Base-by-base conservation (phyloP, 2,329 filamentous ascomycete species). In the Ceratocystis eucalypticola region DNA sequence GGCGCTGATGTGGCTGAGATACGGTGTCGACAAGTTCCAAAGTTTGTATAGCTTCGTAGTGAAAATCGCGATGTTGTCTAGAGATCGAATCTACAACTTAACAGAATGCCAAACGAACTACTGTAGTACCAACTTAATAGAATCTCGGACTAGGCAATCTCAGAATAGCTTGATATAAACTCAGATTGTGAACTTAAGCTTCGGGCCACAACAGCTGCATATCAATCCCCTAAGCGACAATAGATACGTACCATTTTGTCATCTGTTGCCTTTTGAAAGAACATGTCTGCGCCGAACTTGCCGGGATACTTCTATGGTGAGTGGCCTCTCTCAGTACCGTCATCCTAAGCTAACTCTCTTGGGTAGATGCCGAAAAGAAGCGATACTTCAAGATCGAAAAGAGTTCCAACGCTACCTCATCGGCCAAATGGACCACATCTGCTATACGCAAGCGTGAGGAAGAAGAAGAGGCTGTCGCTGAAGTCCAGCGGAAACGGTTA, bases 361-460 rank as follows among this genome's bases (percentile, higher is more conserved):
- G 28, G 41, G 6, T 65, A 84, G 83, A 85, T 68, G 64, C 74
- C 15, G 79, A 79, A 55, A 88, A 84, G 73, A 80, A 80, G 46
- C 86, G 83, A 69, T 89, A 88, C 71, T 89, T 88, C 74, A 86
- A 84, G 70, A 81, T 89, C 62, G 82, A 87, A 72, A 80, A 79
- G 59, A 78, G 82, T 48, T 78, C 81, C 65, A 78, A 78, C 17
- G 82, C 83, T 0, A 79, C 83, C 0, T 69, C 76, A 1, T 74
- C 73, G 6, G 77, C 80, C 0, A 74, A 78, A 17, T 88, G 85
- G 76, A 84, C 84, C 7, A 75, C 78, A n/a, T 77, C 82, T 59
- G 79, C 79, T 5, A 81, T 87, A 66, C 86, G 83, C 74, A 78
- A 78, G 69, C 82, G 82, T 64, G 79, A 79, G 68, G 69, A 76